A percentile compares a stretch with the other conserved stretches of the same genome.
Evolutionary conservation across 2,329 filamentous ascomycete genomes (phyloP).

Genomic region (Fusarium annulatum): DNA sequence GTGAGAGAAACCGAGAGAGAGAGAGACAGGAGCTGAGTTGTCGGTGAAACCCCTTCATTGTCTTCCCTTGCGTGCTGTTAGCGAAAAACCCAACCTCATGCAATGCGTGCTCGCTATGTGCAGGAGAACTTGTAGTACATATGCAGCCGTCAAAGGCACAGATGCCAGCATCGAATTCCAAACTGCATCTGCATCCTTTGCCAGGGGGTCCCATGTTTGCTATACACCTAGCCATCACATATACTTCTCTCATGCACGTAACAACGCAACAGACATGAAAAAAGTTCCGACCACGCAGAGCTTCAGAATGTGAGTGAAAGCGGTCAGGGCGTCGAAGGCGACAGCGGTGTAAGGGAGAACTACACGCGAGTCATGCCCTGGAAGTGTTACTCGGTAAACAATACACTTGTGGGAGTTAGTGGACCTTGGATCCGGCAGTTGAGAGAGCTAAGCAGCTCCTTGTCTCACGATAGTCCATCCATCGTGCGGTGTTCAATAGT

Average conservation of each 20-base stretch:
- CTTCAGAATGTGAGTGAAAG: conserved; percentile 11
- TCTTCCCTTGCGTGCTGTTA: conserved; percentile 2
- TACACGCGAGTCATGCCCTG: conserved; percentile 27
- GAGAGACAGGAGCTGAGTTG: conserved; percentile 2
- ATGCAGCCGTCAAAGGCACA: conserved; percentile 28
- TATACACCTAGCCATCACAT: conserved; percentile 14
- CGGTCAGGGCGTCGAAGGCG: conserved; percentile 20
- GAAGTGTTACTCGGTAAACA: conserved; percentile 14
- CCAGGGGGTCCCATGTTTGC: conserved; percentile 11
- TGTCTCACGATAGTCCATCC: not conserved
- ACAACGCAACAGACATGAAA: conserved; percentile 14
- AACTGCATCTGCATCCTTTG: conserved; percentile 20
- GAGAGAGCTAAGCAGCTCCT: conserved; percentile 4
- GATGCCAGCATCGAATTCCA: conserved; percentile 23
- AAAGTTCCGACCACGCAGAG: conserved; percentile 15
- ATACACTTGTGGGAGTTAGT: conserved; percentile 22
- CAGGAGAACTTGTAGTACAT: not conserved
- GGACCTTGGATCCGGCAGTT: conserved; percentile 31
- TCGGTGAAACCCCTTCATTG: conserved; percentile 20
- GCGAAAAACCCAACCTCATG: conserved; percentile 20
- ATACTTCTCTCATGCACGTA: conserved; percentile 26
- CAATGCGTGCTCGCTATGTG: conserved; percentile 7
- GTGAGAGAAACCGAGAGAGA: conserved; percentile 21
- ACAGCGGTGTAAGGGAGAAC: conserved; percentile 28
- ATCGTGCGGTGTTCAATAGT: not conserved